phyloP scores from a whole-genome alignment of 768 basidiomycete species.

The Pulveroboletus sp. region DNA sequence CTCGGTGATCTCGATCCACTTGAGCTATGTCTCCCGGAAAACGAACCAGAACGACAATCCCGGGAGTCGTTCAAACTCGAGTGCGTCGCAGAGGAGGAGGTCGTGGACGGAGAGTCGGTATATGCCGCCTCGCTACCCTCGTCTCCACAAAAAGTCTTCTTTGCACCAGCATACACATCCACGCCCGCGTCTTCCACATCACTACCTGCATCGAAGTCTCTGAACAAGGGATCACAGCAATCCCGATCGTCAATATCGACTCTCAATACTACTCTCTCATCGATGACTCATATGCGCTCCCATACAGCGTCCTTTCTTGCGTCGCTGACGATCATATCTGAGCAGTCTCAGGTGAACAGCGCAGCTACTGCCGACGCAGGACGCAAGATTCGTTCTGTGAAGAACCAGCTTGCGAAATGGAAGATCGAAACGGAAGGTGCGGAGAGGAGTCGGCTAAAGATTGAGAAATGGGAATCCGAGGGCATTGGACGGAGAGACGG shows the following conservation, averaged over 20 bases:
- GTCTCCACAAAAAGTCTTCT: constrained; percentile 56
- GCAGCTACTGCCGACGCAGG: constrained; percentile 83
- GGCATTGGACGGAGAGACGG: constrained; percentile 47
- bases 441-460: constrained; percentile 68
- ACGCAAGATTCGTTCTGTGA: constrained; percentile 78
- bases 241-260: constrained; percentile 28
- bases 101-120: constrained; percentile 38
- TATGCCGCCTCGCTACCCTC: constrained; percentile 37
- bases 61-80: constrained; percentile 30
- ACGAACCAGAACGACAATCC: constrained; percentile 25
- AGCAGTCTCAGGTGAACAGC: constrained; percentile 85
- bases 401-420: constrained; percentile 80
- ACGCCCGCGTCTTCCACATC: constrained; percentile 52
- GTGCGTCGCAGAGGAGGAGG: constrained; percentile 37
- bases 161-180: constrained; percentile 43
- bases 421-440: constrained; percentile 81
- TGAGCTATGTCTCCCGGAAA: constrained; percentile 33
- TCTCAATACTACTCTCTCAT: constrained; percentile 42
- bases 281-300: constrained; percentile 66
- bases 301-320: constrained; percentile 71
- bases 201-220: constrained; percentile 23
- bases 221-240: constrained; percentile 15
- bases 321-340: constrained; percentile 73
- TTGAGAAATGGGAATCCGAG: constrained; percentile 78
- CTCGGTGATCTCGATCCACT: constrained; percentile 67